Conservation (phyloP, 331 rosid genomes). For the Acacia concinna region DNA sequence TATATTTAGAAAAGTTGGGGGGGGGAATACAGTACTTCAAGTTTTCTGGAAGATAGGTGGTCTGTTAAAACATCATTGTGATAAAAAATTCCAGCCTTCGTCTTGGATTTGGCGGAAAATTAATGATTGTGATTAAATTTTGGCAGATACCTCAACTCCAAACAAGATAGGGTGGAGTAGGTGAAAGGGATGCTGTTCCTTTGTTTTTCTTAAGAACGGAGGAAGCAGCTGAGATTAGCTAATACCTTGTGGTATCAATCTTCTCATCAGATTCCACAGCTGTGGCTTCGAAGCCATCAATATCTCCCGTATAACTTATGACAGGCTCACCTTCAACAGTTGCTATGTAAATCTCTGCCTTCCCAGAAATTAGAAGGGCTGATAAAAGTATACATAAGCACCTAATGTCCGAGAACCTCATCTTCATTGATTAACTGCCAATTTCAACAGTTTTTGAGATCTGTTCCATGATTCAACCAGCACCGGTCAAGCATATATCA, state of each 20-base stretch:
- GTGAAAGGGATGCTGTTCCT: background rate
- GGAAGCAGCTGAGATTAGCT: slow-evolving; percentile 6
- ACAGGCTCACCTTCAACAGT: slow-evolving; percentile 94
- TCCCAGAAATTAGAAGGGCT: slow-evolving; percentile 44
- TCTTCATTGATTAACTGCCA: slow-evolving; percentile 37
- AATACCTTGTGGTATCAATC: slow-evolving; percentile 84
- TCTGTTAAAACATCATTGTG: background rate
- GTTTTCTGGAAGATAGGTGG: background rate
- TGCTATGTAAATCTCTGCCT: slow-evolving; percentile 77
- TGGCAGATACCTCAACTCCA: background rate
- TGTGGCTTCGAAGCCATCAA: slow-evolving; percentile 91
- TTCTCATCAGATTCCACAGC: slow-evolving; percentile 89
- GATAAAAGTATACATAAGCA: slow-evolving; percentile 37
- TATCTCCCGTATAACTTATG: slow-evolving; percentile 81
- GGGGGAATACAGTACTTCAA: background rate
- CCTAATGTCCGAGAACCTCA: slow-evolving; percentile 49
- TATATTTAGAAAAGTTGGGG: background rate
- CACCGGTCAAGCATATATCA: slow-evolving; percentile 24
- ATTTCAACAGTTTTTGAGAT: slow-evolving; percentile 48
- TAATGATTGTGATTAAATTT: background rate
- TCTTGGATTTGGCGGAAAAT: slow-evolving; percentile 2
- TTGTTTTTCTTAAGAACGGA: background rate
- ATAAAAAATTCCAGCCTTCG: background rate
- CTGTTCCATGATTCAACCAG: slow-evolving; percentile 43
- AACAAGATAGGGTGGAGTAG: background rate